Percentiles rank a stretch among this genome's conserved stretches.
phyloP scores from a whole-genome alignment of 768 basidiomycete genomes.

The Suillus discolor region DNA sequence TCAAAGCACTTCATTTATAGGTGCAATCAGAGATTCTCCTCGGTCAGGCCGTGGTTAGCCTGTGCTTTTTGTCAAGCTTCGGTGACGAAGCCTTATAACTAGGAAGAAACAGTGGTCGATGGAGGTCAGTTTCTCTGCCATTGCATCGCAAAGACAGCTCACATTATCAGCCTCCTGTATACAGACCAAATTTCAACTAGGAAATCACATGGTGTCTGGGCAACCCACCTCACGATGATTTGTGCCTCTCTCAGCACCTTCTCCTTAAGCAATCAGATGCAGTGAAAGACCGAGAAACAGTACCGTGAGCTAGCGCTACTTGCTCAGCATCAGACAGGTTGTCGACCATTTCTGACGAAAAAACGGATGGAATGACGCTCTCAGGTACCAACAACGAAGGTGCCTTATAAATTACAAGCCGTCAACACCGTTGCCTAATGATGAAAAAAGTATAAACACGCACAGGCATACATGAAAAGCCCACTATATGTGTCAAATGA shows the following conservation, averaged over 20 bases:
- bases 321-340: constrained; percentile 6
- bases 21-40: constrained; percentile 17
- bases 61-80: constrained; percentile 36
- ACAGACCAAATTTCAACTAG: background rate
- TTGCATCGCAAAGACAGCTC: background rate
- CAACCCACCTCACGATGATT: constrained; percentile 10
- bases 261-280: constrained; percentile 6
- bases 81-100: constrained; percentile 31
- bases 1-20: constrained; percentile 18
- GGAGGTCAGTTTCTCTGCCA: background rate
- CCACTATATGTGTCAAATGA: constrained; percentile 35
- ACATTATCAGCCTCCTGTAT: background rate
- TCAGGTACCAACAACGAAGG: background rate
- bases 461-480: constrained; percentile 10
- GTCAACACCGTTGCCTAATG: background rate
- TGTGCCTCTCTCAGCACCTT: background rate
- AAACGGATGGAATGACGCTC: background rate
- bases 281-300: background rate
- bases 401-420: constrained; percentile 7
- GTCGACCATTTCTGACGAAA: background rate
- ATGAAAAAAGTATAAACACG: background rate
- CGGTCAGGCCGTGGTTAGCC: constrained; percentile 36
- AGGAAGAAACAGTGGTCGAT: constrained; percentile 30
- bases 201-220: constrained; percentile 9
- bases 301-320: background rate